These are phyloP conservation scores for Ceriops decandra DNA, from an alignment of 345 rosid species.

Conservation along the genomic window DNA sequence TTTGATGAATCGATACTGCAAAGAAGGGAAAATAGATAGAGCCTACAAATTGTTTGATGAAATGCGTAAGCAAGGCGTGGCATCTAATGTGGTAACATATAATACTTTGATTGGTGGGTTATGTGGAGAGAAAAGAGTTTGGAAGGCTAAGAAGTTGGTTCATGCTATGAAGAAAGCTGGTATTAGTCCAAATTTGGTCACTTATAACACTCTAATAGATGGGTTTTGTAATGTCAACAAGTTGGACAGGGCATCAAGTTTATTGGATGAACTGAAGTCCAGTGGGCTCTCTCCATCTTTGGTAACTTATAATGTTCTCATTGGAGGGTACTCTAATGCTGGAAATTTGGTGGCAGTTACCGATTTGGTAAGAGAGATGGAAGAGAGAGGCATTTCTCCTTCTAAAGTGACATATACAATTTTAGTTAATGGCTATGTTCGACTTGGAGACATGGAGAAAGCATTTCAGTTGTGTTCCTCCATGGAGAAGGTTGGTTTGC, in stretches of 20 bases:
- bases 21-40: constrained; percentile 32
- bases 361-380: constrained; percentile 65
- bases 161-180: constrained; percentile 45
- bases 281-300: constrained; percentile 55
- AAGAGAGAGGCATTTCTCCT: constrained; percentile 66
- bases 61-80: constrained; percentile 64
- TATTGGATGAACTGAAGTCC: constrained; percentile 49
- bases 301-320: constrained; percentile 55
- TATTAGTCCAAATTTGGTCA: constrained; percentile 50
- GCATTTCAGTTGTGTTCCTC: constrained; percentile 47
- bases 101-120: constrained; percentile 60
- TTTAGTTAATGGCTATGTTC: constrained; percentile 46
- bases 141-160: constrained; percentile 50
- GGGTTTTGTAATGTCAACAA: constrained; percentile 49
- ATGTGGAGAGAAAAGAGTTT: constrained; percentile 38
- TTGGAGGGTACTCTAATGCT: constrained; percentile 49
- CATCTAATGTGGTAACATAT: constrained; percentile 53
- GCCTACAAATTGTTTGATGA: constrained; percentile 68
- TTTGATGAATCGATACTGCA: constrained; percentile 51
- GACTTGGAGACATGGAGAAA: constrained; percentile 48
- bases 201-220: constrained; percentile 59
- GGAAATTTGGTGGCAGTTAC: constrained; percentile 39
- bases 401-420: constrained; percentile 69
- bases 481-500: constrained; percentile 54
- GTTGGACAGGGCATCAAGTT: constrained; percentile 44